Evolutionary conservation across 163 green algal genomes (phyloP).

Genomic region (Botryococcus braunii): DNA sequence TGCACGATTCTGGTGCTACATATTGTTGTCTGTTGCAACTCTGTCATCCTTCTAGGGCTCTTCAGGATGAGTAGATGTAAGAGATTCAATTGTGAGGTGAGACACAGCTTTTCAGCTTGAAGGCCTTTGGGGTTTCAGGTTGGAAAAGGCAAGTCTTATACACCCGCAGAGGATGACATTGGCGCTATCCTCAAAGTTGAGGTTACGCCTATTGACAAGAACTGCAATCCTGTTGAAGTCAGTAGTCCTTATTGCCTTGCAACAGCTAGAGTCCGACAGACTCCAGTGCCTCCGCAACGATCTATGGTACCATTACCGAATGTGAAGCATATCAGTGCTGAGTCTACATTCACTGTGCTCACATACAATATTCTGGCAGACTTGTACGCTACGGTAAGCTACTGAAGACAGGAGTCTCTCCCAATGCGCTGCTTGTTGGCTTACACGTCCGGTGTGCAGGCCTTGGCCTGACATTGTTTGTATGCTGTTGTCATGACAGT

Average conservation of each 20-base stretch:
- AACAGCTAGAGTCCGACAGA: slow-evolving; percentile 63
- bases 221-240: no score
- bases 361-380: slow-evolving; percentile 97
- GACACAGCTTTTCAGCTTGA: slow-evolving; percentile 1
- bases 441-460: no score
- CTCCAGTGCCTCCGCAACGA: slow-evolving; percentile 63
- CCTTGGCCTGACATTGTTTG: not conserved
- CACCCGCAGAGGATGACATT: slow-evolving; percentile 76
- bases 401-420: not conserved
- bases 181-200: slow-evolving; percentile 87
- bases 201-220: slow-evolving; percentile 58
- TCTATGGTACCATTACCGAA: slow-evolving; percentile 59
- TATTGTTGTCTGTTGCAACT: no score
- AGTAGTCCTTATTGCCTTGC: slow-evolving; percentile 43
- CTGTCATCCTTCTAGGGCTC: no score
- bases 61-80: no score
- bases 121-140: slow-evolving; percentile 46
- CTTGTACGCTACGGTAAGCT: slow-evolving; percentile 80
- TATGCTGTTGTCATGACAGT: not conserved
- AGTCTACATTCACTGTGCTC: slow-evolving; percentile 82
- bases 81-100: no score
- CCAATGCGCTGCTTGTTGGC: not conserved
- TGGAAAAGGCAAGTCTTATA: slow-evolving; percentile 54
- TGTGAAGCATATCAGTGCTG: slow-evolving; percentile 5
- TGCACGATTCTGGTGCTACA: no score